Percentiles rank a stretch among this genome's conserved stretches.
Conservation (phyloP, 495 filamentous ascomycete genomes). For the Aspergillus steynii region DNA sequence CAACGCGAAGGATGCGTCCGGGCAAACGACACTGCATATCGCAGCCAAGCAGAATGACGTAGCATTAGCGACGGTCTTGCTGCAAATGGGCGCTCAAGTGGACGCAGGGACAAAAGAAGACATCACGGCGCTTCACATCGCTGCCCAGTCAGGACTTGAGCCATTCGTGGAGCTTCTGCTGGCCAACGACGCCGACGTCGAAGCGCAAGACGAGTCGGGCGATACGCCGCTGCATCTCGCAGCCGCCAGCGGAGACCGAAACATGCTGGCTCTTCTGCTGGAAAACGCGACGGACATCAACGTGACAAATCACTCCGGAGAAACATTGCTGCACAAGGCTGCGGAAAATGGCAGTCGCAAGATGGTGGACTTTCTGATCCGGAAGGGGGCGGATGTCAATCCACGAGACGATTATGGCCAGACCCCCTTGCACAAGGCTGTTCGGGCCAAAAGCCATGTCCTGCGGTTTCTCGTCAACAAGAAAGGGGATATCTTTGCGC, state of each 20-base stretch:
- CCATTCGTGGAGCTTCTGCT: constrained; percentile 33
- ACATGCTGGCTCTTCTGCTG: constrained; percentile 38
- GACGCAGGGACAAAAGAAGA: constrained; percentile 18
- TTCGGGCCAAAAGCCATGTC: constrained; percentile 28
- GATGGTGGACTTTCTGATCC: constrained; percentile 40
- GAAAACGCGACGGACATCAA: constrained; percentile 45
- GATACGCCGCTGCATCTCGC: constrained; percentile 41
- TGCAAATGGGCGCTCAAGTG: constrained; percentile 29
- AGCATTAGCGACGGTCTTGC: constrained; percentile 23
- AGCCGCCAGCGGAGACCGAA: constrained; percentile 33
- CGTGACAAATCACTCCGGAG: constrained; percentile 28
- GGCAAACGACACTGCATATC: constrained; percentile 41
- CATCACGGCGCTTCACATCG: constrained; percentile 34
- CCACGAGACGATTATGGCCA: constrained; percentile 22
- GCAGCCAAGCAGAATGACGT: constrained; percentile 24
- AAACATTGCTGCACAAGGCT: constrained; percentile 45
- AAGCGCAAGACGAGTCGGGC: constrained; percentile 27
- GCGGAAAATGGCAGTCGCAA: constrained; percentile 35
- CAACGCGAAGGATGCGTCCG: constrained; percentile 30
- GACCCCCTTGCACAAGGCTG: constrained; percentile 34
- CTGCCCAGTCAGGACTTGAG: constrained; percentile 34
- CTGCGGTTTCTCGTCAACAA: constrained; percentile 27
- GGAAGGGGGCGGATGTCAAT: constrained; percentile 35
- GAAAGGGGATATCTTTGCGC: constrained; percentile 22
- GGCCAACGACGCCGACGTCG: constrained; percentile 24